Conservation (phyloP, 2,329 filamentous ascomycete genomes). For the Microdochium trichocladiopsis region DNA sequence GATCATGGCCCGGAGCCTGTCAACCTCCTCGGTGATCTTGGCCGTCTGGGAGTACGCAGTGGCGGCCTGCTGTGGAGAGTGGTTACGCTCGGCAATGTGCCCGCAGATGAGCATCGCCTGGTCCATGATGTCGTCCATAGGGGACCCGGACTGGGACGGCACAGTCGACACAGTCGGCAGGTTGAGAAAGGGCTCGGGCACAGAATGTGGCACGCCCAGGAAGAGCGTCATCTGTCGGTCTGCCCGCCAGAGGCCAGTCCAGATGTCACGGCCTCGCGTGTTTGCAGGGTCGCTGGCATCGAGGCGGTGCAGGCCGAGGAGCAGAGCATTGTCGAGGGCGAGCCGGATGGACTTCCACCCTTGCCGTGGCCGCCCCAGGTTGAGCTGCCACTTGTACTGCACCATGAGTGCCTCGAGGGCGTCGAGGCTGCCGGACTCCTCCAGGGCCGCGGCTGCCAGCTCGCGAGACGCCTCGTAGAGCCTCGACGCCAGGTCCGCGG, state of each 20-base stretch:
- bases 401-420: conserved; percentile 45
- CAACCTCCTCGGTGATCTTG: background rate
- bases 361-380: conserved; percentile 46
- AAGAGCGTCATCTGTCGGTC: conserved; percentile 45
- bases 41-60: background rate
- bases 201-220: conserved; percentile 42
- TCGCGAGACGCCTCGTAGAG: background rate
- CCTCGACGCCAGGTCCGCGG: background rate
- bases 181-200: conserved; percentile 10
- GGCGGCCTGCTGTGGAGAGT: background rate
- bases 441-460: background rate
- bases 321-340: conserved; percentile 41
- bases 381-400: conserved; percentile 42
- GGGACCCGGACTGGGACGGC: background rate
- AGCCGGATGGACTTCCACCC: conserved; percentile 44
- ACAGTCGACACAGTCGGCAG: conserved; percentile 5
- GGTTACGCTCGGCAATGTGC: background rate
- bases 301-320: conserved; percentile 38
- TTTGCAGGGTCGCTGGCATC: conserved; percentile 9
- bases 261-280: conserved; percentile 24
- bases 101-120: background rate
- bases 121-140: conserved; percentile 11
- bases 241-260: conserved; percentile 28
- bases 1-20: background rate
- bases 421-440: conserved; percentile 28